Percentiles rank a stretch among this genome's conserved stretches.
These are phyloP conservation scores for Yamadazyma dushanensis DNA, from an alignment of 1,139 yeast species.

Conservation along the genomic window DNA sequence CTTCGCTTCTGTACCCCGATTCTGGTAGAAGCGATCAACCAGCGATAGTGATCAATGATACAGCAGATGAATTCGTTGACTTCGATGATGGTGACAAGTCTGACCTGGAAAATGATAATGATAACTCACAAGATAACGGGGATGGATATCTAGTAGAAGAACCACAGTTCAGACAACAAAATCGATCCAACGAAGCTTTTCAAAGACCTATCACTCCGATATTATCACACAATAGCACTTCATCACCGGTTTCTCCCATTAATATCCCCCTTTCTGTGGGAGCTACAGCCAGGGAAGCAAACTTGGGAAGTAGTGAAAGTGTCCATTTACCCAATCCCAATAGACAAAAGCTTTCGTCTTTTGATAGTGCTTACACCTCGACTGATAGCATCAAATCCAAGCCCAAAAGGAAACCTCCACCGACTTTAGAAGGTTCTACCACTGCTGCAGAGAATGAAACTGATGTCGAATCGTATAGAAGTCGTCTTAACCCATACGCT, in stretches of 20 bases:
- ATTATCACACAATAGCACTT: conserved; percentile 12
- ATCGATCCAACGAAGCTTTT: conserved; percentile 4
- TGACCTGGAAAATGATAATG: background rate
- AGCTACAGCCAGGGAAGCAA: conserved; percentile 20
- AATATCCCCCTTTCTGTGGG: conserved; percentile 19
- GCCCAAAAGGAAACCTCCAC: conserved; percentile 31
- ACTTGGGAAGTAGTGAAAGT: conserved; percentile 20
- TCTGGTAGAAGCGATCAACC: conserved; percentile 9
- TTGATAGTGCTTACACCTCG: conserved; percentile 13
- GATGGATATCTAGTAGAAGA: background rate
- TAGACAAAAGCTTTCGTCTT: conserved; percentile 11
- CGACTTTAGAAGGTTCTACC: conserved; percentile 9
- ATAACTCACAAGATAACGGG: background rate
- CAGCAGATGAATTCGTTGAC: conserved; percentile 5
- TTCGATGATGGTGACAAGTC: background rate
- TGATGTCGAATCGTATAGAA: background rate
- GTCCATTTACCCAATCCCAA: conserved; percentile 7
- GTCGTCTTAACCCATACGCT: conserved; percentile 1
- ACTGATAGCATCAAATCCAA: conserved; percentile 14
- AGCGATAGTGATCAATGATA: conserved; percentile 10
- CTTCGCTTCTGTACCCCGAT: conserved; percentile 14
- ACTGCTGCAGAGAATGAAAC: background rate
- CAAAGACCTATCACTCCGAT: conserved; percentile 14
- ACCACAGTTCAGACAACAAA: background rate
- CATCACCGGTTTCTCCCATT: conserved; percentile 18